Percentiles rank a stretch among this genome's conserved stretches.
Evolutionary conservation across 495 filamentous ascomycete genomes (phyloP).

Genomic region (Rhizodiscina lignyota): DNA sequence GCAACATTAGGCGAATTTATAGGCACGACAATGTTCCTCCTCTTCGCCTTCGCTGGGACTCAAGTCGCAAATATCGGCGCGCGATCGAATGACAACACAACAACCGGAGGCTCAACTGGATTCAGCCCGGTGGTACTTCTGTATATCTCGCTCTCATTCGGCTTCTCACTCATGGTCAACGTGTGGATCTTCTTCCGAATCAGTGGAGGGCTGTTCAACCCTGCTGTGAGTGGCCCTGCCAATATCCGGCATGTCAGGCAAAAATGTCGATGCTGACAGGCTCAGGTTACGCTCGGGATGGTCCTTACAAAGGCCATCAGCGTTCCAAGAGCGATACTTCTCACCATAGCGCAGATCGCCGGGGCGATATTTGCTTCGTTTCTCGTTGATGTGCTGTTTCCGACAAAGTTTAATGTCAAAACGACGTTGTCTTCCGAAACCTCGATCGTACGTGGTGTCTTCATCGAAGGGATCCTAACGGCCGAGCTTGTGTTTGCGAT

Average conservation of each 20-base stretch:
- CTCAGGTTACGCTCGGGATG: background rate
- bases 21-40: constrained; percentile 22
- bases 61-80: constrained; percentile 17
- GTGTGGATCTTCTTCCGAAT: constrained; percentile 23
- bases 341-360: constrained; percentile 38
- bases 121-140: constrained; percentile 14
- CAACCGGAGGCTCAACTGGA: constrained; percentile 16
- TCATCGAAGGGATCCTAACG: constrained; percentile 73
- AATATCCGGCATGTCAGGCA: too few species aligned
- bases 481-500: constrained; percentile 61
- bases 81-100: constrained; percentile 2
- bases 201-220: constrained; percentile 19
- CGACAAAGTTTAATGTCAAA: constrained; percentile 40
- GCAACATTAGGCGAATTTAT: constrained; percentile 18
- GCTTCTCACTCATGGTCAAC: constrained; percentile 21
- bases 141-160: constrained; percentile 19
- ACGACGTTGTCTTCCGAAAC: constrained; percentile 42
- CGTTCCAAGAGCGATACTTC: constrained; percentile 11
- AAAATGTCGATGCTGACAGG: too few species aligned
- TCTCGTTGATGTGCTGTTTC: constrained; percentile 44
- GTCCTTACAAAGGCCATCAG: background rate
- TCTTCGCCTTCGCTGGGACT: constrained; percentile 21
- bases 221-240: constrained; percentile 13
- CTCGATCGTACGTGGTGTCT: constrained; percentile 45
- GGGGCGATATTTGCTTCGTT: constrained; percentile 43